Evolutionary conservation across 2,329 filamentous ascomycete genomes (phyloP).

Genomic region (Pseudophaeomoniella oleicola): DNA sequence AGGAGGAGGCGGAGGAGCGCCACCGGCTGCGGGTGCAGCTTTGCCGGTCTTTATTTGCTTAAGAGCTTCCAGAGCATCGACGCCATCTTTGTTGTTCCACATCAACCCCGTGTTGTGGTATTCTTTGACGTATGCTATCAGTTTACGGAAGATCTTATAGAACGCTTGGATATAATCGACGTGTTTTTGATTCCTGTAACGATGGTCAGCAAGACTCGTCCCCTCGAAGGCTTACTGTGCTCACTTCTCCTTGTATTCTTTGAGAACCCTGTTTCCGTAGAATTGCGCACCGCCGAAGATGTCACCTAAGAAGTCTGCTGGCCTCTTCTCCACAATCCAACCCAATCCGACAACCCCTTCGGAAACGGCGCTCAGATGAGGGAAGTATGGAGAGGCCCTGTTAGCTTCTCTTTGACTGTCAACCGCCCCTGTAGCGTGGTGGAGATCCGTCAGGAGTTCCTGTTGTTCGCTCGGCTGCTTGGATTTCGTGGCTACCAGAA

Average conservation of each 20-base stretch:
- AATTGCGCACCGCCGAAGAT: slow-evolving; percentile 75
- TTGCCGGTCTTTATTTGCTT: slow-evolving; percentile 36
- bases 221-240: slow-evolving; percentile 10
- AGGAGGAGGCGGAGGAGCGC: slow-evolving; percentile 31
- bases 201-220: neutral
- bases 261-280: slow-evolving; percentile 87
- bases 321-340: slow-evolving; percentile 79
- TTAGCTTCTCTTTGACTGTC: slow-evolving; percentile 71
- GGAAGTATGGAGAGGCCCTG: slow-evolving; percentile 58
- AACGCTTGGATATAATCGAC: slow-evolving; percentile 87
- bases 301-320: slow-evolving; percentile 73
- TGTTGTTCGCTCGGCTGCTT: slow-evolving; percentile 75
- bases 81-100: slow-evolving; percentile 69
- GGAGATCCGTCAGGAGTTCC: slow-evolving; percentile 73
- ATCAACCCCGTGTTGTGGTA: slow-evolving; percentile 64
- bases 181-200: slow-evolving; percentile 56
- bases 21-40: slow-evolving; percentile 19
- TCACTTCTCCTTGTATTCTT: slow-evolving; percentile 73
- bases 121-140: slow-evolving; percentile 71
- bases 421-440: slow-evolving; percentile 65
- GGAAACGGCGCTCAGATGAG: slow-evolving; percentile 72
- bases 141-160: slow-evolving; percentile 74
- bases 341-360: slow-evolving; percentile 81
- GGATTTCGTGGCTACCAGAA: slow-evolving; percentile 76
- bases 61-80: slow-evolving; percentile 57